Conservation (phyloP, 2,329 filamentous ascomycete species). For the Beauveria brongniartii region DNA sequence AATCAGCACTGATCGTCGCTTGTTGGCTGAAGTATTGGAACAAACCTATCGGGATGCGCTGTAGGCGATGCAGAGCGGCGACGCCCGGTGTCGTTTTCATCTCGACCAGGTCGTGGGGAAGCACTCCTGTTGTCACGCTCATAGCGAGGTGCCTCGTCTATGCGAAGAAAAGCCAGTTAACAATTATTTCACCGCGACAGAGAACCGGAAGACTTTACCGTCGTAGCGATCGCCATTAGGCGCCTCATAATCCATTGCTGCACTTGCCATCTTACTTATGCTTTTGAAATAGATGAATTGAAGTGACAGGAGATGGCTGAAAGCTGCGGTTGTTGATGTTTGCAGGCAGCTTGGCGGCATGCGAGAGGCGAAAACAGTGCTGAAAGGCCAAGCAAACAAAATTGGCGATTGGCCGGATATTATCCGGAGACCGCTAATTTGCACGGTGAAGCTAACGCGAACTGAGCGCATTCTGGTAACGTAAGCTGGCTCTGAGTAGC, state of each 20-base stretch:
- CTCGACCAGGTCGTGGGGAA: constrained; percentile 52
- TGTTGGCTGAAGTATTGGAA: background rate
- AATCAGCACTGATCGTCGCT: background rate
- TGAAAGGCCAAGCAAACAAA: background rate
- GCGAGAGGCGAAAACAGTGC: constrained; percentile 7
- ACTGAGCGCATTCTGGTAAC: background rate
- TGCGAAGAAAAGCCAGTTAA: constrained; percentile 3
- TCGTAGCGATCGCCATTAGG: constrained; percentile 60
- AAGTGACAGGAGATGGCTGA: background rate
- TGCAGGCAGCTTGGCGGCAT: background rate
- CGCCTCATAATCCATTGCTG: constrained; percentile 63
- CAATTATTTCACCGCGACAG: background rate
- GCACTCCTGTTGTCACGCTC: constrained; percentile 60
- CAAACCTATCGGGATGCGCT: constrained; percentile 36
- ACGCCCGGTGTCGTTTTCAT: constrained; percentile 50
- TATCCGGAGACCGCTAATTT: background rate
- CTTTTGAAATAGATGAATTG: background rate
- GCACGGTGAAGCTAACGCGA: background rate
- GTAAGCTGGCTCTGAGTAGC: background rate
- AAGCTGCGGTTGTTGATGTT: constrained; percentile 9
- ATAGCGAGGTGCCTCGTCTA: constrained; percentile 58
- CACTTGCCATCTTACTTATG: constrained; percentile 47
- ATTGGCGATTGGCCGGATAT: background rate
- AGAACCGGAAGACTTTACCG: constrained; percentile 35
- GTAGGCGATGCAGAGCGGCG: constrained; percentile 57